A percentile compares a stretch with the other conserved stretches of the same genome.
Evolutionary conservation across 2,329 filamentous ascomycete genomes (phyloP).

Genomic region (Aureobasidium sp.): DNA sequence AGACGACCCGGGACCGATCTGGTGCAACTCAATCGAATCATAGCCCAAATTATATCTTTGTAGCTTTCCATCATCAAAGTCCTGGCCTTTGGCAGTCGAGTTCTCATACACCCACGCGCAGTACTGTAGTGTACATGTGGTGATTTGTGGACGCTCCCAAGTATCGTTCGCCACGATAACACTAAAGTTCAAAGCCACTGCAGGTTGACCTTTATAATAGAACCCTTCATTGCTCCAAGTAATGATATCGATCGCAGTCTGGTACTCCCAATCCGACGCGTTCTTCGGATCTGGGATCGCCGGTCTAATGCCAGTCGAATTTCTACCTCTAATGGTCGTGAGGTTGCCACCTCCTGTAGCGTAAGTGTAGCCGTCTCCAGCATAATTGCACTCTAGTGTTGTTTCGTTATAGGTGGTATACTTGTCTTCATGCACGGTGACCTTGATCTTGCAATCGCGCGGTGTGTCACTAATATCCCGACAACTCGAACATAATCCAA

Average conservation of each 20-base stretch:
- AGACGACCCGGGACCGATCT: background rate
- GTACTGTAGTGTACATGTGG: background rate
- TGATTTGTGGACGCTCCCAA: background rate
- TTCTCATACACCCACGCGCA: background rate
- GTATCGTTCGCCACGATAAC: background rate
- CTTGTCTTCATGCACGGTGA: too few relatives aligned
- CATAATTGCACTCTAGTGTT: background rate
- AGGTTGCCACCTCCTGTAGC: background rate
- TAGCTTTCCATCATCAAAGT: background rate
- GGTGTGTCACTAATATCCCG: background rate
- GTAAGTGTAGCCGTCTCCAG: background rate
- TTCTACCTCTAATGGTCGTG: background rate
- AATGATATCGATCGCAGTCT: background rate
- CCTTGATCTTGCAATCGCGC: background rate
- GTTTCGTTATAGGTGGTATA: background rate
- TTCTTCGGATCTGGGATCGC: background rate
- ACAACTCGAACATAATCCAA: background rate
- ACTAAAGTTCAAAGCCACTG: background rate
- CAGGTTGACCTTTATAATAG: background rate
- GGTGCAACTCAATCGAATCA: background rate
- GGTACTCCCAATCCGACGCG: background rate
- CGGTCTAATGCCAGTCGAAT: background rate
- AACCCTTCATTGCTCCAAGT: background rate
- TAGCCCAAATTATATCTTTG: background rate
- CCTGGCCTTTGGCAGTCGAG: background rate